phyloP scores from a whole-genome alignment of 495 filamentous ascomycete genomes.

The Penicillium argentinense region DNA sequence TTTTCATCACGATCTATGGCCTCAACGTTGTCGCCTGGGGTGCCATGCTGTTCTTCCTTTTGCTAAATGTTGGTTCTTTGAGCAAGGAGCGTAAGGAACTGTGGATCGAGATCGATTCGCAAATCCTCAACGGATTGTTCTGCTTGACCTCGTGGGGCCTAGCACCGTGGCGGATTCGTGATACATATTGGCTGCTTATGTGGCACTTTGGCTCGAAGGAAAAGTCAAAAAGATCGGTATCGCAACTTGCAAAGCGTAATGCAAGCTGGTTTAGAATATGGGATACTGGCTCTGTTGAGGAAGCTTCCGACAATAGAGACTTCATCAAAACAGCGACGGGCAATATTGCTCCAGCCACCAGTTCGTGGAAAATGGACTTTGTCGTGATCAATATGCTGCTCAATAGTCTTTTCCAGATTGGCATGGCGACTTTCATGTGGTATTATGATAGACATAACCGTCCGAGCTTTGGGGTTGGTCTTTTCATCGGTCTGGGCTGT shows the following conservation, averaged over 20 bases:
- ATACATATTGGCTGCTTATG: constrained; percentile 27
- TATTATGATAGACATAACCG: not conserved
- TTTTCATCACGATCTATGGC: constrained; percentile 74
- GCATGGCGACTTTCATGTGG: not conserved
- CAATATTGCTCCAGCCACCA: not conserved
- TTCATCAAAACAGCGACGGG: not conserved
- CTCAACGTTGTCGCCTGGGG: constrained; percentile 86
- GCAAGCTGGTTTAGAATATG: not conserved
- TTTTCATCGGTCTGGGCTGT: not conserved
- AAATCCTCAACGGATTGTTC: constrained; percentile 82
- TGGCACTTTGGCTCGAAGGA: not conserved
- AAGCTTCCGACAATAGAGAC: too few relatives aligned
- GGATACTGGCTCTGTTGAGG: too few relatives aligned
- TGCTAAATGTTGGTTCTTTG: constrained; percentile 58
- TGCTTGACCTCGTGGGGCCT: constrained; percentile 85
- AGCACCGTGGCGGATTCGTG: constrained; percentile 81
- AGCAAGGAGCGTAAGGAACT: constrained; percentile 47
- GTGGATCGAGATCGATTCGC: constrained; percentile 85
- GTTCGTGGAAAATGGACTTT: not conserved
- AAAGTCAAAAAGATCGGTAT: not conserved
- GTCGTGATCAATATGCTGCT: not conserved
- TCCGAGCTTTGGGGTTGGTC: not conserved
- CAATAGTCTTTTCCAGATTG: not conserved
- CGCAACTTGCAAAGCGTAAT: not conserved
- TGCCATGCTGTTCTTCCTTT: constrained; percentile 82